Conservation (phyloP, 192 early-diverging fungal genomes). For the Rhizophagus prolifer region DNA sequence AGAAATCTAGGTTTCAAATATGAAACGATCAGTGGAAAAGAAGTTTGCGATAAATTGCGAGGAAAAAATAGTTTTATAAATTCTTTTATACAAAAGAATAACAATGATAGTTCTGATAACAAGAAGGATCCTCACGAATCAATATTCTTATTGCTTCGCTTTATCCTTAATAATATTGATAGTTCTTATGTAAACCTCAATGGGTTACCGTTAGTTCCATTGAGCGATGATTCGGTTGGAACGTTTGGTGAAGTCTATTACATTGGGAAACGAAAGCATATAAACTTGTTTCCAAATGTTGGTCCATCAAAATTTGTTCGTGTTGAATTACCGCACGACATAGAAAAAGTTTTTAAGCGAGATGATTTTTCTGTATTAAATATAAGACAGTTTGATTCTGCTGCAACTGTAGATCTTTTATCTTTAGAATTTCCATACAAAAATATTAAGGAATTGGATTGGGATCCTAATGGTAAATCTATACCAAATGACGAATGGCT, state of each 20-base stretch:
- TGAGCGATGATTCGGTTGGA: neutral
- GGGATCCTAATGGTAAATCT: neutral
- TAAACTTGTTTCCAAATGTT: neutral
- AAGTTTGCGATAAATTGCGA: neutral
- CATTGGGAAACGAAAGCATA: neutral
- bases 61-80: neutral
- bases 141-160: neutral
- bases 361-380: neutral
- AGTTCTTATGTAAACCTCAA: neutral
- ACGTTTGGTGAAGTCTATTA: neutral
- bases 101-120: neutral
- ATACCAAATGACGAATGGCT: conserved; percentile 2
- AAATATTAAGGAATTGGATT: neutral
- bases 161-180: neutral
- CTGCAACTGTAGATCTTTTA: neutral
- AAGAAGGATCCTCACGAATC: neutral
- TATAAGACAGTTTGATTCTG: neutral
- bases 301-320: neutral
- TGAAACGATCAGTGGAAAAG: neutral
- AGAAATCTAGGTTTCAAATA: neutral
- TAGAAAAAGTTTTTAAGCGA: neutral
- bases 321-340: neutral
- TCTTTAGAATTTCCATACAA: neutral
- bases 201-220: neutral
- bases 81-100: neutral